Evolutionary conservation across 352 stramenopile species (phyloP), one percentile per base, ranked within the genome.

Genomic region (Blastocystis sp.): DNA sequence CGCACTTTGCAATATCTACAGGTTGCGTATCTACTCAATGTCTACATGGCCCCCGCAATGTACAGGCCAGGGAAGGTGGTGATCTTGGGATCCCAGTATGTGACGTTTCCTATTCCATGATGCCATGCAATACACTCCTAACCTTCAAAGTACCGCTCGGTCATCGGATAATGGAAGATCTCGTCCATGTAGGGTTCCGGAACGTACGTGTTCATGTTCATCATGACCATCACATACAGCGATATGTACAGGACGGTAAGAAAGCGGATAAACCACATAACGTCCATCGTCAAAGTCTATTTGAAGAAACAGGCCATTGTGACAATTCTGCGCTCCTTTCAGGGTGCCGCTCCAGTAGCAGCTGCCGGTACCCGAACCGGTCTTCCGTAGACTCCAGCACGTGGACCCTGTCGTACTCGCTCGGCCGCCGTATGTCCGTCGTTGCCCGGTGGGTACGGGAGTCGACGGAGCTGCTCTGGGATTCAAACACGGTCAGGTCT

Each of bases 21-120:
- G n/a, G 14, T 71, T 9, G 1, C 90, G 80, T 34, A 10, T 21
- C 28, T 1, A 45, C 28, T 23, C 48, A 41, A 62, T 14, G 5
- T 62, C 43, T 92, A 92, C 74, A 91, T 79, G 48, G 90, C 92
- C 21, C 91, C 91, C 3, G 90, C 71, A 7, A 94, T 21, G 84
- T 95, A 95, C 2, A 95, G 84, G 0, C 93, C 93, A 0, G 93
- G 93, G 64, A 95, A 95, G 34, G 93, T 95, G 45, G 93, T 95
- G 90, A 95, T 95, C 90, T 95, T 95, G 3, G 92, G 90, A 64
- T 95, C 92, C 93, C 93, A 95, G 23, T 79, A 79, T 2, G 69
- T 79, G n/a, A 43, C 56, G 45, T 79, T 79, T 53, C 69, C 69
- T 77, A 59, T 40, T 34, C n/a, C 19, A 60, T 61, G 1, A 77